These are phyloP conservation scores for Neurospora intermedia DNA, from an alignment of 495 filamentous ascomycete species.

Conservation along the genomic window DNA sequence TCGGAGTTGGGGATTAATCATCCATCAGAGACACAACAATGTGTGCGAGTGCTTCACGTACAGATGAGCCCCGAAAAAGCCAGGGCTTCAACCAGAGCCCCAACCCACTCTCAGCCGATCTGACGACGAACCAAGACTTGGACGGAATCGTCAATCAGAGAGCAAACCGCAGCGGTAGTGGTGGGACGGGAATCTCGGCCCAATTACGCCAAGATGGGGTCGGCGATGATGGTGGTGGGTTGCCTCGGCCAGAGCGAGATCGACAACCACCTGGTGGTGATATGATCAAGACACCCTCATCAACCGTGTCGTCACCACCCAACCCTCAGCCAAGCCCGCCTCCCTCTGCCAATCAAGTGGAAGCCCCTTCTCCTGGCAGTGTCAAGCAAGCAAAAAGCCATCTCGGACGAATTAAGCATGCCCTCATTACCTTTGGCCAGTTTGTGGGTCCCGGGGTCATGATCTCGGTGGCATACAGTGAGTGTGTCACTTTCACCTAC, in stretches of 20 bases:
- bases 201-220: constrained; percentile 1
- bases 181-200: not conserved
- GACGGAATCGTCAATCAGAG: constrained; percentile 47
- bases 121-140: constrained; percentile 47
- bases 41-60: constrained; percentile 39
- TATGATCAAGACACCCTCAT: not conserved
- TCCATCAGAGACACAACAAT: constrained; percentile 39
- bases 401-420: constrained; percentile 19
- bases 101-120: constrained; percentile 38
- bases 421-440: constrained; percentile 52
- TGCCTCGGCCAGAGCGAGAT: not conserved
- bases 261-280: not conserved
- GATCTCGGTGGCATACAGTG: constrained; percentile 58
- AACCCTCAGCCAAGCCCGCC: not conserved
- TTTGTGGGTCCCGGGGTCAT: constrained; percentile 86
- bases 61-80: constrained; percentile 38
- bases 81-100: constrained; percentile 51
- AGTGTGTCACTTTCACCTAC: constrained; percentile 12
- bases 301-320: not conserved
- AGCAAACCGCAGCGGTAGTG: constrained; percentile 4
- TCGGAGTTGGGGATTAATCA: not conserved
- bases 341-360: not conserved
- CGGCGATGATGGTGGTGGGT: not conserved
- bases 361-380: not conserved
- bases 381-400: not conserved